These are phyloP conservation scores for Ormosia semicastrata DNA, from an alignment of 306 rosid genomes.

Conservation along the genomic window DNA sequence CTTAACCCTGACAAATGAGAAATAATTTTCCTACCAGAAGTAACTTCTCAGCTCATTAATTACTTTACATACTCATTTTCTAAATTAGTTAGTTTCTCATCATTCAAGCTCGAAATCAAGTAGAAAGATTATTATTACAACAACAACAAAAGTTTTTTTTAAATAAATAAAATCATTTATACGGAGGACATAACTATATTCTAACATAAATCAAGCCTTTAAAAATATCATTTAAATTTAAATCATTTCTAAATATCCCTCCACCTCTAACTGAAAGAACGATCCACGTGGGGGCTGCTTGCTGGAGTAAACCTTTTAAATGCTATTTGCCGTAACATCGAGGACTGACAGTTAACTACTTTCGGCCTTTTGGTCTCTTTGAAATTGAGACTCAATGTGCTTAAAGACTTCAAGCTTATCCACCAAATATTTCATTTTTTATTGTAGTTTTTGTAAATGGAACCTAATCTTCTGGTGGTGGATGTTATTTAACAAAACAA, in stretches of 20 bases:
- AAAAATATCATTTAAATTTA: too few relatives aligned
- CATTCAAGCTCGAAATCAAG: neutral
- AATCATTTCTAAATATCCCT: too few relatives aligned
- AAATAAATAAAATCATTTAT: too few relatives aligned
- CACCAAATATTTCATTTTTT: neutral
- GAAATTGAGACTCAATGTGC: slow-evolving; percentile 1
- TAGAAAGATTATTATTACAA: too few relatives aligned
- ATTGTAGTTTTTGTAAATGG: neutral
- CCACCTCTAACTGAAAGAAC: too few relatives aligned
- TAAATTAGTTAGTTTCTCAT: neutral
- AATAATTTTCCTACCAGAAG: neutral
- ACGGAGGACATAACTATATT: too few relatives aligned
- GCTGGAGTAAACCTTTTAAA: neutral
- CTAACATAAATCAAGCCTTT: too few relatives aligned
- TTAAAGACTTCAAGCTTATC: neutral
- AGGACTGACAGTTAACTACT: too few relatives aligned
- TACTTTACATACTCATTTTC: neutral
- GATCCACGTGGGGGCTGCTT: neutral
- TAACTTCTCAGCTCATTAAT: neutral
- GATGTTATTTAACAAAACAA: neutral
- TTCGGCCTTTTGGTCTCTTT: neutral
- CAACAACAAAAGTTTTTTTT: too few relatives aligned
- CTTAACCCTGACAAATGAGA: too few relatives aligned
- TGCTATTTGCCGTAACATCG: too few relatives aligned
- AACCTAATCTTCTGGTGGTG: neutral